phyloP scores from a whole-genome alignment of 78 protist species.

The Anaeramoeba flamelloides region DNA sequence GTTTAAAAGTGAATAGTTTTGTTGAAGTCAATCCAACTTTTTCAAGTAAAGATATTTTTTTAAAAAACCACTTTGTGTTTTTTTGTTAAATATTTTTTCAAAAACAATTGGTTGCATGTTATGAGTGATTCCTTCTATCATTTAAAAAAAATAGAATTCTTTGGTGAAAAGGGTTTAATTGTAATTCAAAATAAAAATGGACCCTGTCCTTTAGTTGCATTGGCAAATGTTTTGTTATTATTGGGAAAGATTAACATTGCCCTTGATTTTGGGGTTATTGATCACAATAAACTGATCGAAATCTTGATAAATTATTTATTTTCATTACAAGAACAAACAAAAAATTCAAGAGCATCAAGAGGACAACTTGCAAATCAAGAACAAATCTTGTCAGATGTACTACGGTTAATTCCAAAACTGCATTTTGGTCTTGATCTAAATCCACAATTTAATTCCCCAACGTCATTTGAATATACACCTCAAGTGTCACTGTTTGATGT shows the following conservation, averaged over 20 bases:
- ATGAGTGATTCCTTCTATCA: no score
- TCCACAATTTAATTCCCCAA: background rate
- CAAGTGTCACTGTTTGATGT: background rate
- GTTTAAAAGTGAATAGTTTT: no score
- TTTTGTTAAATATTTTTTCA: no score
- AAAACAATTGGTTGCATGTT: no score
- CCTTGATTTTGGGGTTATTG: background rate
- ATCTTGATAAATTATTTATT: background rate
- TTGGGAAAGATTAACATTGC: background rate
- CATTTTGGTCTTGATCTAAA: background rate
- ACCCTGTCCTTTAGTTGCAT: background rate
- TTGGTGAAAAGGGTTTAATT: no score
- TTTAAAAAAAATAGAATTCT: no score
- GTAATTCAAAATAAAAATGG: background rate
- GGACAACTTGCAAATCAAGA: background rate
- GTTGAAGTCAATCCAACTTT: no score
- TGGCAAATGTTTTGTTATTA: background rate
- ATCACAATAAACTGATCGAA: background rate
- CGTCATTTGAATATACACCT: background rate
- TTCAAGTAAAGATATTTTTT: no score
- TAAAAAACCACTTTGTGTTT: no score
- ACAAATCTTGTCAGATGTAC: background rate
- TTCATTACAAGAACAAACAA: background rate
- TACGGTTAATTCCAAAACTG: background rate
- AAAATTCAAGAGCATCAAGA: background rate